Evolutionary conservation across 2,329 filamentous ascomycete genomes (phyloP).

Genomic region (Penicillium sp.): DNA sequence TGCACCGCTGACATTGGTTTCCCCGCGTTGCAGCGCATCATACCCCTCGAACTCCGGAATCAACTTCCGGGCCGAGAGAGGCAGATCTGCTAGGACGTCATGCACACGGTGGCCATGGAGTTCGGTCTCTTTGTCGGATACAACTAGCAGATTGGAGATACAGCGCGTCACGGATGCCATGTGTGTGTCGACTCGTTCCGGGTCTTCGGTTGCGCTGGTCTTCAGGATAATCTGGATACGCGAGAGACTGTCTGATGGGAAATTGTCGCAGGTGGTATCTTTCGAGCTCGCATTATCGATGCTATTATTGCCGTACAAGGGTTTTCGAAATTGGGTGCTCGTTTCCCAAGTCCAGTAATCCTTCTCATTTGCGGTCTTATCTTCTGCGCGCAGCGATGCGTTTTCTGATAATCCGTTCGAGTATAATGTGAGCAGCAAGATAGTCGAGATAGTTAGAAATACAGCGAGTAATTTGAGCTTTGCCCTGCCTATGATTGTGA

Average conservation of each 20-base stretch:
- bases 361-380: neutral
- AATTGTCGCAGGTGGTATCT: conserved; percentile 15
- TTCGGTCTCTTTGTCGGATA: conserved; percentile 44
- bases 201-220: conserved; percentile 47
- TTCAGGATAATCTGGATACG: conserved; percentile 49
- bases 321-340: conserved; percentile 14
- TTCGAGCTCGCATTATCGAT: neutral
- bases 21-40: conserved; percentile 40
- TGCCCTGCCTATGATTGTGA: neutral
- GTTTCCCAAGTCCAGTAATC: conserved; percentile 28
- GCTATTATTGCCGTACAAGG: neutral
- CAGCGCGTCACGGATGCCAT: conserved; percentile 37
- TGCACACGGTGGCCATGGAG: conserved; percentile 45
- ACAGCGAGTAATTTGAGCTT: conserved; percentile 6
- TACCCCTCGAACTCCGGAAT: conserved; percentile 42
- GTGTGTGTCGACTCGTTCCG: conserved; percentile 46
- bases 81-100: conserved; percentile 49
- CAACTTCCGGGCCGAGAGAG: conserved; percentile 38
- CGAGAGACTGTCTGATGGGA: conserved; percentile 40
- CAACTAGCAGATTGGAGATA: conserved; percentile 15
- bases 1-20: conserved; percentile 32
- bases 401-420: neutral
- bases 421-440: conserved; percentile 5
- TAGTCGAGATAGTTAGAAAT: neutral
- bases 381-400: neutral